These are phyloP conservation scores for Neofusicoccum kwambonambiense DNA, from an alignment of 2,329 filamentous ascomycete species.

Conservation along the genomic window DNA sequence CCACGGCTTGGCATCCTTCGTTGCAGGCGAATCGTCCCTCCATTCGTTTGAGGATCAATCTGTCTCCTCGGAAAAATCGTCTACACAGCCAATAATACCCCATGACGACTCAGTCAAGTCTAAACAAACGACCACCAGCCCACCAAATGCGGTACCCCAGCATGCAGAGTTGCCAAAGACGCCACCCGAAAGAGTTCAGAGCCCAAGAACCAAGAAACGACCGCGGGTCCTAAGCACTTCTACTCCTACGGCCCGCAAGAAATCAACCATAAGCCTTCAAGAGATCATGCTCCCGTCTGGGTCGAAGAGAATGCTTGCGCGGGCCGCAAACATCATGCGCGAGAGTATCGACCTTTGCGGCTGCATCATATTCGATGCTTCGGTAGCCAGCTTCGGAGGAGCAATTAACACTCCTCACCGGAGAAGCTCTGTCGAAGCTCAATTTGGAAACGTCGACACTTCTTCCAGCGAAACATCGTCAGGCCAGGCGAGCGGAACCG, in stretches of 20 bases:
- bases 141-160: not conserved
- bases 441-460: not conserved
- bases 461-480: not conserved
- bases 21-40: constrained; percentile 21
- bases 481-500: not conserved
- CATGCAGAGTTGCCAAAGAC: not conserved
- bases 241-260: not conserved
- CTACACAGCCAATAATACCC: not conserved
- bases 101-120: not conserved
- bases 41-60: constrained; percentile 17
- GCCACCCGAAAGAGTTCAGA: not conserved
- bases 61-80: not conserved
- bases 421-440: not conserved
- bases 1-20: constrained; percentile 33
- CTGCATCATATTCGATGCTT: constrained; percentile 39
- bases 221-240: not conserved
- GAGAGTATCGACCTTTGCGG: constrained; percentile 39
- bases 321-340: constrained; percentile 40
- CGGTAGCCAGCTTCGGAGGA: constrained; percentile 36
- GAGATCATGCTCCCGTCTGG: constrained; percentile 18
- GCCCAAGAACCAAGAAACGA: not conserved
- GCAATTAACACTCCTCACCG: not conserved
- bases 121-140: not conserved
- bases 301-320: constrained; percentile 28
- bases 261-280: not conserved